phyloP scores from a whole-genome alignment of 2,329 filamentous ascomycete genomes.

The Mollisia scopiformis region DNA sequence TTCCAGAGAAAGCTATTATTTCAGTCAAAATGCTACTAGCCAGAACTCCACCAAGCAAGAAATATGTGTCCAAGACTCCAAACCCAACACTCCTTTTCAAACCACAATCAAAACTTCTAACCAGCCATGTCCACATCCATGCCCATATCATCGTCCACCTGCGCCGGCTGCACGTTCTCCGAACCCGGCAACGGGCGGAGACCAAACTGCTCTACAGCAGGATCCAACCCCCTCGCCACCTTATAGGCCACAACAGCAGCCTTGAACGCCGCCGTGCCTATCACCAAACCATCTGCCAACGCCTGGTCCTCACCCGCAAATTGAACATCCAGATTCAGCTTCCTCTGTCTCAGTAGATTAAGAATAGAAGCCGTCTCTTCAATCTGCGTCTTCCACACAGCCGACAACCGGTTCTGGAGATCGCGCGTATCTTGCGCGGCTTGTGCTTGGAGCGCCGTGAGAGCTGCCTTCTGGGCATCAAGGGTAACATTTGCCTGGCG shows the following conservation, averaged over 20 bases:
- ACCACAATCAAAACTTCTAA: not conserved
- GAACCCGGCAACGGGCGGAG: not conserved
- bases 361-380: not conserved
- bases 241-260: too few species aligned
- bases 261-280: not conserved
- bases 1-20: not conserved
- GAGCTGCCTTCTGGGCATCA: not conserved
- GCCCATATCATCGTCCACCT: not conserved
- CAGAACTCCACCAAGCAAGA: not conserved
- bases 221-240: too few species aligned
- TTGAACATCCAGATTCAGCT: slow-evolving; percentile 1
- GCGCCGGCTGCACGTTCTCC: not conserved
- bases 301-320: not conserved
- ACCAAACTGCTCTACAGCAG: too few species aligned
- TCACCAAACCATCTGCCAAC: not conserved
- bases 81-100: not conserved
- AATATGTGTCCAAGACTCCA: not conserved
- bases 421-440: not conserved
- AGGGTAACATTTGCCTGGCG: not conserved
- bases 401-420: slow-evolving; percentile 1
- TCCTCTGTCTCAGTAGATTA: not conserved
- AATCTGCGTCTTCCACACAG: slow-evolving; percentile 6
- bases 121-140: not conserved
- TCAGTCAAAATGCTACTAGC: not conserved
- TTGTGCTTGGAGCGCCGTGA: not conserved